Percentiles rank a stretch among this genome's conserved stretches.
Conservation (phyloP, 371 early-diverging fungal genomes). For the Mortierella sp. region DNA sequence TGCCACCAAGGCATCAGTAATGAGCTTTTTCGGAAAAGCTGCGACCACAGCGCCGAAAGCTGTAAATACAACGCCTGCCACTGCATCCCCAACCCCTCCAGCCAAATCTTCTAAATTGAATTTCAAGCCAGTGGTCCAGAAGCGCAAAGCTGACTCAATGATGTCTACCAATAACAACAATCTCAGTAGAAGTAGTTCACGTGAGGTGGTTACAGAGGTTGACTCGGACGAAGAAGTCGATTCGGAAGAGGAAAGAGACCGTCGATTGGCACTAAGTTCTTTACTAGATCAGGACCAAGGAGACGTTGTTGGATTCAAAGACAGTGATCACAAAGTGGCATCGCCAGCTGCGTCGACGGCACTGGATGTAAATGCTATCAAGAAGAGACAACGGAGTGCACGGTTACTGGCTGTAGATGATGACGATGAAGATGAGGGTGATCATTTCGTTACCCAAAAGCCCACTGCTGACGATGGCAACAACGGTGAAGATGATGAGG, state of each 20-base stretch:
- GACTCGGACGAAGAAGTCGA: conserved; percentile 39
- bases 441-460: conserved; percentile 3
- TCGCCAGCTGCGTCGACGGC: not conserved
- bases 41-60: conserved; percentile 24
- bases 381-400: conserved; percentile 39
- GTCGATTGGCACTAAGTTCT: conserved; percentile 46
- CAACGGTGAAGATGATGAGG: conserved; percentile 25
- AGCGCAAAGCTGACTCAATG: conserved; percentile 50
- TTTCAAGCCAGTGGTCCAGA: conserved; percentile 30
- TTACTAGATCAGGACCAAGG: conserved; percentile 43
- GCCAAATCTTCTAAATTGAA: conserved; percentile 20
- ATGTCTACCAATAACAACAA: not conserved
- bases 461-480: not conserved
- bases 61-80: not conserved
- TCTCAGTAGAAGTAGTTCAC: not conserved
- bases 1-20: conserved; percentile 32
- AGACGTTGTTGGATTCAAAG: conserved; percentile 8
- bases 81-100: not conserved
- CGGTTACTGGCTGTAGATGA: conserved; percentile 39
- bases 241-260: conserved; percentile 54
- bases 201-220: conserved; percentile 7
- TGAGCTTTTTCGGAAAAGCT: conserved; percentile 50
- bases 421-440: conserved; percentile 40
- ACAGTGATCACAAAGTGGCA: not conserved
- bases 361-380: conserved; percentile 30